These are phyloP conservation scores for Fallopia convolvulus DNA, from an alignment of 148 eudicot species.

Conservation along the genomic window DNA sequence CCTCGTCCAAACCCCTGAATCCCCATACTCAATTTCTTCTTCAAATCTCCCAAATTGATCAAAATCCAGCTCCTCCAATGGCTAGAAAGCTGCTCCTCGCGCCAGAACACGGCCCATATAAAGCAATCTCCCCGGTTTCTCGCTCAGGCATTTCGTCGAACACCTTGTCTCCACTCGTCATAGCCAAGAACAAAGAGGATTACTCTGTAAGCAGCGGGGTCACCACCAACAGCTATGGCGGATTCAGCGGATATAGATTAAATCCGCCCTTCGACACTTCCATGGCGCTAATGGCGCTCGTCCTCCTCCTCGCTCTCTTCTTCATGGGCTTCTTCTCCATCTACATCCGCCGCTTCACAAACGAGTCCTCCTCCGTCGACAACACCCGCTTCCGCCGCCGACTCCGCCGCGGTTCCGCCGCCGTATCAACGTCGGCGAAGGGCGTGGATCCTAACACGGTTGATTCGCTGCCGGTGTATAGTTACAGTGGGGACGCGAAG, in stretches of 20 bases:
- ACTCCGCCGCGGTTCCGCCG: not conserved
- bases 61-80: not conserved
- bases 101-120: not conserved
- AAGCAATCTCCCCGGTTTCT: not conserved
- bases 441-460: slow-evolving; percentile 35
- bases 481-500: slow-evolving; percentile 29
- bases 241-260: slow-evolving; percentile 11
- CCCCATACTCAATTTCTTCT: not conserved
- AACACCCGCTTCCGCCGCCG: slow-evolving; percentile 13
- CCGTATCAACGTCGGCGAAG: not conserved
- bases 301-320: slow-evolving; percentile 55
- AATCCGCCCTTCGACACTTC: slow-evolving; percentile 44
- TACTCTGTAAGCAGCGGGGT: not conserved
- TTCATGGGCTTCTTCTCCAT: slow-evolving; percentile 68
- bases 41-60: not conserved
- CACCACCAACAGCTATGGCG: not conserved
- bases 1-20: not conserved
- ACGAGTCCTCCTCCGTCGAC: slow-evolving; percentile 20
- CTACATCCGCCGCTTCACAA: slow-evolving; percentile 51
- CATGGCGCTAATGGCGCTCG: slow-evolving; percentile 44
- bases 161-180: slow-evolving; percentile 1
- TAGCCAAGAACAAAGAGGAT: not conserved
- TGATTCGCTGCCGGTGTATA: slow-evolving; percentile 34
- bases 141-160: slow-evolving; percentile 1
- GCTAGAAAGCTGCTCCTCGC: not conserved